Percentiles rank a stretch among this genome's conserved stretches.
Evolutionary conservation across 495 filamentous ascomycete genomes (phyloP).

Genomic region (Rusavskia elegans): DNA sequence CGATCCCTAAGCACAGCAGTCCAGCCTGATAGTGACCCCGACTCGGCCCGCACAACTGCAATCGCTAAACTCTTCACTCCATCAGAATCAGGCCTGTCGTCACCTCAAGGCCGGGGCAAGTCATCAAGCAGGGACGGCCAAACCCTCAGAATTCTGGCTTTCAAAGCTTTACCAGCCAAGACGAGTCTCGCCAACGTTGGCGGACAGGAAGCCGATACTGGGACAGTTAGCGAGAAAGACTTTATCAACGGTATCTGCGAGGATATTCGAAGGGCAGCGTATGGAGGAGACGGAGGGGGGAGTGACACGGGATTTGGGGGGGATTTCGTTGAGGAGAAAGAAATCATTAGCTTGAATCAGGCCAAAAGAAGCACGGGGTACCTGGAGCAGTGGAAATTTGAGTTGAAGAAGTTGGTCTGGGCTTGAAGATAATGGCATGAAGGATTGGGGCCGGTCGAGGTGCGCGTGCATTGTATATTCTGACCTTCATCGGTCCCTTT

Average conservation of each 20-base stretch:
- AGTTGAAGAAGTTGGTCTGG: slow-evolving; percentile 86
- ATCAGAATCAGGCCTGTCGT: slow-evolving; percentile 16
- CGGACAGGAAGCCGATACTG: slow-evolving; percentile 13
- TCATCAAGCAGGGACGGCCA: slow-evolving; percentile 22
- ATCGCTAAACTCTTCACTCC: slow-evolving; percentile 17
- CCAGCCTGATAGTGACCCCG: slow-evolving; percentile 14
- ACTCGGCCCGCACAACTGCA: slow-evolving; percentile 1
- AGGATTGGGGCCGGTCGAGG: neutral
- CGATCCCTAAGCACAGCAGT: slow-evolving; percentile 52
- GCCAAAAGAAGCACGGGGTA: slow-evolving; percentile 78
- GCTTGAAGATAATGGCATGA: slow-evolving; percentile 14
- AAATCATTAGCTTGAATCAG: slow-evolving; percentile 68
- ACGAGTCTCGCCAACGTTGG: slow-evolving; percentile 25
- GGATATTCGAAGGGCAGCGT: slow-evolving; percentile 33
- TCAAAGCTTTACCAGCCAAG: slow-evolving; percentile 46
- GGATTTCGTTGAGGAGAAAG: slow-evolving; percentile 44
- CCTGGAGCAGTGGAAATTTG: slow-evolving; percentile 72
- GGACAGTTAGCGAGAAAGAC: slow-evolving; percentile 45
- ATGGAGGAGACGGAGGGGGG: slow-evolving; percentile 17
- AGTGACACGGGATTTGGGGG: neutral
- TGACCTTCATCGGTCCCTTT: no score
- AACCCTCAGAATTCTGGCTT: slow-evolving; percentile 26
- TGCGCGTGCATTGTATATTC: no score
- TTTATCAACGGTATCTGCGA: slow-evolving; percentile 54
- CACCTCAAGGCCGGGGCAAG: slow-evolving; percentile 27